phyloP scores from a whole-genome alignment of 306 rosid genomes.

The Hippophae gyantsensis region DNA sequence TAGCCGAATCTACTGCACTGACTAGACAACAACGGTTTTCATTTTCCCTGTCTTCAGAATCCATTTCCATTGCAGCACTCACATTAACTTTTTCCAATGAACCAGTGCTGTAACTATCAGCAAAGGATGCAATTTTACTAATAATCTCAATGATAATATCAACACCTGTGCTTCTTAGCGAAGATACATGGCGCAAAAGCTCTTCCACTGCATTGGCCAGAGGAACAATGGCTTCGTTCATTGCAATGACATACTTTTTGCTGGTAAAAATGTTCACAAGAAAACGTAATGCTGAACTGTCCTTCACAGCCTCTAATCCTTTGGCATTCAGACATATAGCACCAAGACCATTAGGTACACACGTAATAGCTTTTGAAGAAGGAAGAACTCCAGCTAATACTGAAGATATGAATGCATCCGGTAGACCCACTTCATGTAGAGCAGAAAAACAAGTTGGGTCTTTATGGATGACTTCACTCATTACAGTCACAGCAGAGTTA shows the following conservation, averaged over 20 bases:
- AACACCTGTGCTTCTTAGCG: slow-evolving; percentile 77
- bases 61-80: slow-evolving; percentile 76
- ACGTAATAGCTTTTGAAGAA: slow-evolving; percentile 79
- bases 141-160: slow-evolving; percentile 78
- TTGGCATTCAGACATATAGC: slow-evolving; percentile 90
- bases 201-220: slow-evolving; percentile 93
- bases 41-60: slow-evolving; percentile 57
- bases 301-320: slow-evolving; percentile 84
- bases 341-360: slow-evolving; percentile 92
- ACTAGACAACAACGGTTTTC: slow-evolving; percentile 42
- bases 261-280: slow-evolving; percentile 79
- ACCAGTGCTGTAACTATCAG: slow-evolving; percentile 36
- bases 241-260: slow-evolving; percentile 64
- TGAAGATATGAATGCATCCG: slow-evolving; percentile 82
- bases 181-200: slow-evolving; percentile 84
- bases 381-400: slow-evolving; percentile 77
- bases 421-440: slow-evolving; percentile 91
- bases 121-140: slow-evolving; percentile 56
- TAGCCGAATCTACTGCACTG: slow-evolving; percentile 39
- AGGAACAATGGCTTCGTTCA: slow-evolving; percentile 95
- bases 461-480: slow-evolving; percentile 97
- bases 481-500: slow-evolving; percentile 89
- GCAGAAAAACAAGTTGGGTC: slow-evolving; percentile 81
- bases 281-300: slow-evolving; percentile 54
- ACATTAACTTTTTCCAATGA: slow-evolving; percentile 53